These are phyloP conservation scores for Russula sp. DNA, from an alignment of 768 basidiomycete genomes.

Conservation along the genomic window DNA sequence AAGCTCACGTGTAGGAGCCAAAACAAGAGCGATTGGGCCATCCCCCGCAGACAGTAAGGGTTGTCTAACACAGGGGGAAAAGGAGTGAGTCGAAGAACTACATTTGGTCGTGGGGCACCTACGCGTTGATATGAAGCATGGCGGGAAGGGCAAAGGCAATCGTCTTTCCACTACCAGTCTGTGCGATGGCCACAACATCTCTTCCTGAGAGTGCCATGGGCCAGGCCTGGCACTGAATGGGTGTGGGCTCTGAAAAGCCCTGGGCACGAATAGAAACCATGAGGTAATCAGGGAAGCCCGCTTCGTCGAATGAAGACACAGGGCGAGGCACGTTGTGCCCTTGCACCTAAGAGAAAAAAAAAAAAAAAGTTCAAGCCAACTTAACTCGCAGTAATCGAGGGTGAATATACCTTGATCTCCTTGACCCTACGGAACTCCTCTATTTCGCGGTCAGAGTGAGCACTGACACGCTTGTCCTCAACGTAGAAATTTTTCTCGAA, in stretches of 20 bases:
- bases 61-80: constrained; percentile 49
- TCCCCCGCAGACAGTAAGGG: constrained; percentile 90
- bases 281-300: constrained; percentile 94
- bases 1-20: constrained; percentile 96
- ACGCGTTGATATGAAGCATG: constrained; percentile 99
- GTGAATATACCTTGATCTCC: constrained; percentile 69
- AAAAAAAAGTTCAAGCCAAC: not conserved
- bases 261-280: constrained; percentile 90
- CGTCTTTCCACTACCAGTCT: constrained; percentile 98
- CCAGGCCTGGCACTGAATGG: constrained; percentile 99
- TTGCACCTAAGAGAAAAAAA: constrained; percentile 53
- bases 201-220: constrained; percentile 95
- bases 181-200: constrained; percentile 94
- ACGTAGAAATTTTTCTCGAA: constrained; percentile 99
- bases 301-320: constrained; percentile 87
- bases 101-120: constrained; percentile 30
- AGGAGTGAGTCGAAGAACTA: not conserved
- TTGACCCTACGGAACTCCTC: constrained; percentile 79
- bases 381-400: not conserved
- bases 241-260: constrained; percentile 85
- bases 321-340: constrained; percentile 86
- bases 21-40: constrained; percentile 93
- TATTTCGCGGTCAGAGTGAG: constrained; percentile 77
- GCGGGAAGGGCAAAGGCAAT: constrained; percentile 98
- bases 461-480: constrained; percentile 80